A percentile compares a stretch with the other conserved stretches of the same genome.
Conservation (phyloP, 371 early-diverging fungal species). For the Syncephalastrum monosporum region DNA sequence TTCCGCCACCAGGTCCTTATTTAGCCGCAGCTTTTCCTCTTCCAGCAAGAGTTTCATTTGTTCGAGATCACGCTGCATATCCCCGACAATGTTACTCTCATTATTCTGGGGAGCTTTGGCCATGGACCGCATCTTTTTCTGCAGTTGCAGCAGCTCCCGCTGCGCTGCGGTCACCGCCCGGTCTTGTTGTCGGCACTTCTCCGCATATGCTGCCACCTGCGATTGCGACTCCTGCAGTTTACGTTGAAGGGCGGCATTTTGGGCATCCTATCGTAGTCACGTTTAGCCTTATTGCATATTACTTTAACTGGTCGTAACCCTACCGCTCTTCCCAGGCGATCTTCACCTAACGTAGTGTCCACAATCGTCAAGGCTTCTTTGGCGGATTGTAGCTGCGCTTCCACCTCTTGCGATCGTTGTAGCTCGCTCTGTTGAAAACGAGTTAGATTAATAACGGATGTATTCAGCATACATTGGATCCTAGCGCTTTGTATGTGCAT, state of each 20-base stretch:
- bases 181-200: constrained; percentile 29
- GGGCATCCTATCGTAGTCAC: constrained; percentile 12
- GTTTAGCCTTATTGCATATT: neutral
- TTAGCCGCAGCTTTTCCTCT: constrained; percentile 12
- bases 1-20: constrained; percentile 16
- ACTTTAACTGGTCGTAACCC: neutral
- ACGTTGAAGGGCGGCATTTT: constrained; percentile 15
- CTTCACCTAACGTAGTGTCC: constrained; percentile 15
- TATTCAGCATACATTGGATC: neutral
- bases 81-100: neutral
- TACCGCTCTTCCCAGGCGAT: constrained; percentile 17
- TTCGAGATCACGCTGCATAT: constrained; percentile 11
- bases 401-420: constrained; percentile 35
- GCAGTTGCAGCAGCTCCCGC: constrained; percentile 17
- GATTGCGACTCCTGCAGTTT: constrained; percentile 21
- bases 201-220: constrained; percentile 20
- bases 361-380: constrained; percentile 26
- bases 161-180: constrained; percentile 23
- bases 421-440: constrained; percentile 22
- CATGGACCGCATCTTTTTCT: constrained; percentile 13
- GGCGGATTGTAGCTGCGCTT: constrained; percentile 28
- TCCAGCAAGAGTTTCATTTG: constrained; percentile 12
- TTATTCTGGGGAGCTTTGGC: neutral
- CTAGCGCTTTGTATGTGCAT: neutral
- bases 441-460: constrained; percentile 1